Base-by-base conservation (phyloP, 2,329 filamentous ascomycete genomes). In the Dothideomycetidae sp. region DNA sequence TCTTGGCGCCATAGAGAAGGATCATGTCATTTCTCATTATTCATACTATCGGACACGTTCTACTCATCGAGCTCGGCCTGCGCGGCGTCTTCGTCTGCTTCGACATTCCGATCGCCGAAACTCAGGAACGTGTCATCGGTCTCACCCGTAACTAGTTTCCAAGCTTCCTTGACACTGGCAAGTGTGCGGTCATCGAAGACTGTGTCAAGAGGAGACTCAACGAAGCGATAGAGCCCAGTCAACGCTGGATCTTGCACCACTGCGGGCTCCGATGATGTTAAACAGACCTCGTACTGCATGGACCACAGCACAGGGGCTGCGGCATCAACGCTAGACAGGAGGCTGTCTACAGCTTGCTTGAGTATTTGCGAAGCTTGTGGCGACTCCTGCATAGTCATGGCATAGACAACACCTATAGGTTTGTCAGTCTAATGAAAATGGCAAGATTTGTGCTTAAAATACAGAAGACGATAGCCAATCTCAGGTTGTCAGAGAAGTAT, bases 401-500 rank as follows among this genome's bases (percentile, higher is more conserved):
- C 67, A 48, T 78, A 77, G 3, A 77, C 55, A 17, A 78, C 58
- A 62, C 68, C 74, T 78, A 41, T 41, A 41, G 30, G 19, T 19
- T 29, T 36, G 46, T 67, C 54, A 66, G 63, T 48, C 43, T 50
- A n/a, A 26, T 7, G n/a, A 26, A 26, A 26, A n/a, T 38, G 42
- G 31, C n/a, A 26, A 43, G 36, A 30, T 29, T 37, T 44, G 32
- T 38, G 21, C 21, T 26, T 26, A 26, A 26, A n/a, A 26, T n/a
- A 26, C 7, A 26, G n/a, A 7, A 26, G 21, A 7, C 7, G n/a
- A n/a, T n/a, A 21, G 36, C 28, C 36, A 31, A 31, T 13, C 74
- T 92, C 84, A 93, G 84, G 65, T 78, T 83, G 77, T 88, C 78
- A 88, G 80, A 85, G 75, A 72, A 71, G 68, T 58, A 68, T 71